These are phyloP conservation scores for Xerocomellus dryophilus DNA, from an alignment of 768 basidiomycete species.

Conservation along the genomic window DNA sequence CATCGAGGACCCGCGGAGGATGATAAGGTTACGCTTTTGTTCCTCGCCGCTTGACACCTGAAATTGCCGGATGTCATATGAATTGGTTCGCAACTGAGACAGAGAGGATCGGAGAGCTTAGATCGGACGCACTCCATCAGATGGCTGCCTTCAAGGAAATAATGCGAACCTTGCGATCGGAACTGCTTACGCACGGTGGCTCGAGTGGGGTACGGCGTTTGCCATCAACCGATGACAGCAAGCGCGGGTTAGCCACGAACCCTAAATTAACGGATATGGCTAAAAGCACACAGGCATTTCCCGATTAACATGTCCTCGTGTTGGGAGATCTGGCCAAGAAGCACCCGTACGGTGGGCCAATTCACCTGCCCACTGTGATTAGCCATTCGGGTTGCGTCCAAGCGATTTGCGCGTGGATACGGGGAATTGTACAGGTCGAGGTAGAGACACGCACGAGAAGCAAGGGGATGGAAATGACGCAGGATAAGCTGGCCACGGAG, in stretches of 20 bases:
- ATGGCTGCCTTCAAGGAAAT: slow-evolving; percentile 17
- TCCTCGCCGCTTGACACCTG: slow-evolving; percentile 5
- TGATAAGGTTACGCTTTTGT: slow-evolving; percentile 1
- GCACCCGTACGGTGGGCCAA: slow-evolving; percentile 3
- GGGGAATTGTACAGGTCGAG: neutral
- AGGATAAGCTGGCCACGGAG: neutral
- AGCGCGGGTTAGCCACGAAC: slow-evolving; percentile 17
- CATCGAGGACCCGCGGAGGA: slow-evolving; percentile 29
- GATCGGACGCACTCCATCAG: slow-evolving; percentile 19
- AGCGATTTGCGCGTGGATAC: slow-evolving; percentile 18
- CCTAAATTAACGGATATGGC: slow-evolving; percentile 33
- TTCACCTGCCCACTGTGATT: slow-evolving; percentile 13
- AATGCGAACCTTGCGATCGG: slow-evolving; percentile 12
- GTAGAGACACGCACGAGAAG: slow-evolving; percentile 9
- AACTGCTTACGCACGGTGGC: slow-evolving; percentile 4
- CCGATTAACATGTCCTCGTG: slow-evolving; percentile 26
- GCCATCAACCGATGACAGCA: slow-evolving; percentile 20
- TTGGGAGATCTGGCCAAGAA: slow-evolving; percentile 24
- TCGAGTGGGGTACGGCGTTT: slow-evolving; percentile 21
- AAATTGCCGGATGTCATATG: neutral
- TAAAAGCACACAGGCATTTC: slow-evolving; percentile 23
- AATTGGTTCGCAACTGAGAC: neutral
- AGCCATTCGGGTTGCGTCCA: slow-evolving; percentile 15
- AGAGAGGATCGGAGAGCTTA: slow-evolving; percentile 15
- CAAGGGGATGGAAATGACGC: slow-evolving; percentile 9